phyloP scores from a whole-genome alignment of 495 filamentous ascomycete species.

The Aspergillus diversus region DNA sequence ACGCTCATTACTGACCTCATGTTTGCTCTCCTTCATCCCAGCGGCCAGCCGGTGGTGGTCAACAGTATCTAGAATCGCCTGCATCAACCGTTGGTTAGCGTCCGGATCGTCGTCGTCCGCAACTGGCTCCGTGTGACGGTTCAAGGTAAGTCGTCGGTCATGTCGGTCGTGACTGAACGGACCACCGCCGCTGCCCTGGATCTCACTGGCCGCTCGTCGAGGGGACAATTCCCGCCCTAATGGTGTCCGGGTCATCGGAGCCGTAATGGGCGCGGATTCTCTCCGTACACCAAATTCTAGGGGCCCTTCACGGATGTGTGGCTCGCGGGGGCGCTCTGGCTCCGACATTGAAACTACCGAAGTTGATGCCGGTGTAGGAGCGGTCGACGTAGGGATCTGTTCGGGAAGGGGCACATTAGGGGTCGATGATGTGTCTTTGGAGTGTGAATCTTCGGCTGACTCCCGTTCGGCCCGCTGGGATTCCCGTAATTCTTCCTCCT shows the following conservation, averaged over 20 bases:
- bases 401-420: constrained; percentile 11
- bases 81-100: constrained; percentile 51
- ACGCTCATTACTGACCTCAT: constrained; percentile 23
- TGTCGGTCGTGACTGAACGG: constrained; percentile 19
- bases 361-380: constrained; percentile 25
- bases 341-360: constrained; percentile 15
- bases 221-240: constrained; percentile 34
- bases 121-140: constrained; percentile 19
- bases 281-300: constrained; percentile 28
- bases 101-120: constrained; percentile 48
- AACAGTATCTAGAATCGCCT: constrained; percentile 51
- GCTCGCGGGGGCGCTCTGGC: constrained; percentile 8
- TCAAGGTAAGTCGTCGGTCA: constrained; percentile 27
- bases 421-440: constrained; percentile 21
- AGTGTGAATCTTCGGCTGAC: constrained; percentile 26
- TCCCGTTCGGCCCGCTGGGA: constrained; percentile 29
- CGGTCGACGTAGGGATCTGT: constrained; percentile 21
- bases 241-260: constrained; percentile 20
- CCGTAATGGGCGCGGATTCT: constrained; percentile 39
- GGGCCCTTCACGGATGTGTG: constrained; percentile 12
- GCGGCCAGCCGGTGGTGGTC: constrained; percentile 47
- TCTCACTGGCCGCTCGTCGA: constrained; percentile 49
- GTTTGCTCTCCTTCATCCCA: constrained; percentile 36
- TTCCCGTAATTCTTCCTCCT: constrained; percentile 65
- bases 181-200: constrained; percentile 32